Conservation (phyloP, 495 filamentous ascomycete genomes). For the Penicillium alfredii region DNA sequence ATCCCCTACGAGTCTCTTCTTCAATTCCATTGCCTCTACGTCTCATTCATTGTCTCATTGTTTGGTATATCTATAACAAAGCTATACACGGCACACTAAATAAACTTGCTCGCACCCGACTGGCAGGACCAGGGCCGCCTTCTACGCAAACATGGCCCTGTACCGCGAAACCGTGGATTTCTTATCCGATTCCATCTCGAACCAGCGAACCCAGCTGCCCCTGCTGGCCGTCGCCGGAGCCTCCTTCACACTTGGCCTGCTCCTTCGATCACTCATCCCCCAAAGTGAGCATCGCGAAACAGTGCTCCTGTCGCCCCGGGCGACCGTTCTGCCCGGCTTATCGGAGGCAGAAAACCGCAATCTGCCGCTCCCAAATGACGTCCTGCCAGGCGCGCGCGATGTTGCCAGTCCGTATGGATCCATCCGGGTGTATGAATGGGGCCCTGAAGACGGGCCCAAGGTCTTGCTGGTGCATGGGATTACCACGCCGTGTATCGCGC, state of each 20-base stretch:
- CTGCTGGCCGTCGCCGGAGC: slow-evolving; percentile 38
- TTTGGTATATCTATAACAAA: too few species aligned
- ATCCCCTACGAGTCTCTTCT: slow-evolving; percentile 2
- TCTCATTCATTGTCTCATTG: neutral
- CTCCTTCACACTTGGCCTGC: slow-evolving; percentile 38
- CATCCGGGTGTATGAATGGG: slow-evolving; percentile 84
- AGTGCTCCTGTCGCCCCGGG: slow-evolving; percentile 43
- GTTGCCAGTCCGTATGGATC: slow-evolving; percentile 73
- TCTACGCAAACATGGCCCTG: slow-evolving; percentile 31
- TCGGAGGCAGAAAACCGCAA: slow-evolving; percentile 39
- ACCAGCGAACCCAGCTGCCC: slow-evolving; percentile 34
- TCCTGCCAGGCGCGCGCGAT: slow-evolving; percentile 68
- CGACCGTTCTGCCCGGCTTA: slow-evolving; percentile 40
- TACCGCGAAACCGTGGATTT: slow-evolving; percentile 36
- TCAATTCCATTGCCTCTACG: neutral
- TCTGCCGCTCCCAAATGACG: slow-evolving; percentile 67
- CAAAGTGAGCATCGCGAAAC: slow-evolving; percentile 5
- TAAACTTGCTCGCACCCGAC: neutral
- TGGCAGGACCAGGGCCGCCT: too few species aligned
- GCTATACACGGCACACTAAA: too few species aligned
- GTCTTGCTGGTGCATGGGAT: slow-evolving; percentile 84
- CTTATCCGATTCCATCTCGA: slow-evolving; percentile 34
- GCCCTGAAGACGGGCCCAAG: slow-evolving; percentile 71
- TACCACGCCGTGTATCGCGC: slow-evolving; percentile 70
- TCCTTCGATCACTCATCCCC: slow-evolving; percentile 32